Base-by-base conservation (phyloP, 2,329 filamentous ascomycete genomes). In the Calonectria hongkongensis region DNA sequence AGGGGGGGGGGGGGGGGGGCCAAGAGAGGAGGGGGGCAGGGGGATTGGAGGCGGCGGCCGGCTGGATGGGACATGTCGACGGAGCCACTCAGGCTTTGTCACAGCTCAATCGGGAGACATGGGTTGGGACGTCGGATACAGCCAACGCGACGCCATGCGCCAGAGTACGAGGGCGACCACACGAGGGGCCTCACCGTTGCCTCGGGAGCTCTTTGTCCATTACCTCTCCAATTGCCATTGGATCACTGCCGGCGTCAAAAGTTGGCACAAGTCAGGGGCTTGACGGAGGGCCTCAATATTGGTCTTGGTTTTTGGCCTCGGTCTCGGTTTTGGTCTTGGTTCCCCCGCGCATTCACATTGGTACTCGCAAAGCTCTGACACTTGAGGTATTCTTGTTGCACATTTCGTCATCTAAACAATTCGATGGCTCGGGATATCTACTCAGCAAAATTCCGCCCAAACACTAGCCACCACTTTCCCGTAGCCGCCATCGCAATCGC, bases 371-470 rank as follows among this genome's bases (percentile, higher is more conserved):
- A 10, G 41, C 41, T n/a, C 18, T n/a, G 41, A 30, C 50, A n/a
- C 12, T 56, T 41, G 18, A 67, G 56, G 47, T 66, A 30, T 51
- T 73, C n/a, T 5, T 72, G 63, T 74, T 75, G 72, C 72, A 72
- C 66, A 68, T 75, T 71, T 70, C 69, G 65, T 76, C 71, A 67
- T 77, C 74, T 75, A 76, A 73, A 68, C 69, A 76, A 66, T 47
- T 71, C 72, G 58, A 73, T 73, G 71, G 74, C 74, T 79, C 77
- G 67, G 65, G 65, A 78, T 78, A 79, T 79, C 75, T 79, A 75
- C 67, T 73, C 66, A 73, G 75, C 68, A 73, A 76, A 74, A 67
- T 47, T 54, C 39, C 47, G 56, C 70, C 56, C 43, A 58, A 70
- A 67, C 68, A 68, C 66, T 70, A 21, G 33, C 66, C 47, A 72